These are phyloP conservation scores for Chrysoporthe austroafricana DNA, from an alignment of 2,329 filamentous ascomycete genomes.

Conservation along the genomic window DNA sequence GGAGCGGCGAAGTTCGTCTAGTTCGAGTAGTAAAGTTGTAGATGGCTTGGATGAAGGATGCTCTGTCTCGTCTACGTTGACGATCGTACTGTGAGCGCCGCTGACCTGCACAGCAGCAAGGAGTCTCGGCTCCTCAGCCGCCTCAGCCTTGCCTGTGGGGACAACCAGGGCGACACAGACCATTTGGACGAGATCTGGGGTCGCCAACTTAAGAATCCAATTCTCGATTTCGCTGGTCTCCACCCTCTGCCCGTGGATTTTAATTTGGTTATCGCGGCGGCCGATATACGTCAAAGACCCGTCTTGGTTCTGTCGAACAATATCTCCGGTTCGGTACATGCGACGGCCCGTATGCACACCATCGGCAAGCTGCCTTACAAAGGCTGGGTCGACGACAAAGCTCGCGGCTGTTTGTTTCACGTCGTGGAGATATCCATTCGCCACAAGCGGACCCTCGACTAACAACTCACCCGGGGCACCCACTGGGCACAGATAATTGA, in stretches of 20 bases:
- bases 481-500: constrained; percentile 27
- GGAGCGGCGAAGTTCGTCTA: constrained; percentile 1
- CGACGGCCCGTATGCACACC: constrained; percentile 34
- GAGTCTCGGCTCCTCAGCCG: neutral
- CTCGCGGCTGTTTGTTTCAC: constrained; percentile 35
- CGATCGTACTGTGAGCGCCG: neutral
- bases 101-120: neutral
- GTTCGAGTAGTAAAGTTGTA: neutral
- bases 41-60: neutral
- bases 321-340: constrained; percentile 7
- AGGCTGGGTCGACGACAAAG: constrained; percentile 38
- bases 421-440: constrained; percentile 53
- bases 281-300: constrained; percentile 60
- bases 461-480: constrained; percentile 32
- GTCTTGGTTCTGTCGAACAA: constrained; percentile 47
- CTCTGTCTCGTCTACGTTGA: neutral
- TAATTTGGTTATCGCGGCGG: constrained; percentile 40
- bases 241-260: neutral
- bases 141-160: neutral
- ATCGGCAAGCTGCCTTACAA: constrained; percentile 31
- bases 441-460: constrained; percentile 35
- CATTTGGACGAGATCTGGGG: neutral
- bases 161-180: neutral
- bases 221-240: constrained; percentile 12
- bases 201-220: neutral